Percentiles rank a stretch among this genome's conserved stretches.
Evolutionary conservation across 2,329 filamentous ascomycete species (phyloP).

Genomic region (Stagonosporopsis rhizophila): DNA sequence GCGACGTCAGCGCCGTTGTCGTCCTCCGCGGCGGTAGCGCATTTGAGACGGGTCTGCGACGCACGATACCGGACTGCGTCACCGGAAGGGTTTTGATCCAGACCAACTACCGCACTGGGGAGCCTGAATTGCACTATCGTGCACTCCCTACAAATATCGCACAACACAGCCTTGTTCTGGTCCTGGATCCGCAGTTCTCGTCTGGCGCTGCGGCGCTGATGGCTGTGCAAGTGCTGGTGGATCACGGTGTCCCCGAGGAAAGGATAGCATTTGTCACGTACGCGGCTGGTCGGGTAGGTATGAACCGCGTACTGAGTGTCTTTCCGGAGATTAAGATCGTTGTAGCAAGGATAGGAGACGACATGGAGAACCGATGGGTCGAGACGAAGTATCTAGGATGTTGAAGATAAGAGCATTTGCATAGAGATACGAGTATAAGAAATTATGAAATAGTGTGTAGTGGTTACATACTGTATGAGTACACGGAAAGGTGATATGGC

Average conservation of each 20-base stretch:
- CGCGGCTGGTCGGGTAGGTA: conserved; percentile 80
- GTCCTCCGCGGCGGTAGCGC: conserved; percentile 88
- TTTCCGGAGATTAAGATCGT: conserved; percentile 89
- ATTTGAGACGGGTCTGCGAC: conserved; percentile 84
- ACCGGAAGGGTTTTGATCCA: conserved; percentile 91
- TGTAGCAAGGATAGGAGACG: conserved; percentile 79
- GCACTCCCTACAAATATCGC: conserved; percentile 76
- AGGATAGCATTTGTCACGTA: conserved; percentile 94
- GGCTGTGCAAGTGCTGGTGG: conserved; percentile 94
- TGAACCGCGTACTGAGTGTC: conserved; percentile 85
- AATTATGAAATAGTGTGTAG: not conserved
- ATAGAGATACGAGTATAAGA: not conserved
- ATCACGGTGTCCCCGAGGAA: conserved; percentile 86
- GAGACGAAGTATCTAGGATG: conserved; percentile 92
- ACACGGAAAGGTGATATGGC: too few species aligned
- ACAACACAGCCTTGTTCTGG: conserved; percentile 78
- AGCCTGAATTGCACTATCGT: conserved; percentile 91
- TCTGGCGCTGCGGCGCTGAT: conserved; percentile 86
- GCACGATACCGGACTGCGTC: conserved; percentile 90
- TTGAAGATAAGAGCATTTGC: conserved; percentile 49
- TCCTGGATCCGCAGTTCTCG: conserved; percentile 94
- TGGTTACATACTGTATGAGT: not conserved
- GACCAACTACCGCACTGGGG: conserved; percentile 72
- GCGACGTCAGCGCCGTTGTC: conserved; percentile 74
- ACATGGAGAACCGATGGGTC: conserved; percentile 87